These are phyloP conservation scores for Lepraria neglecta DNA, from an alignment of 495 filamentous ascomycete species.

Conservation along the genomic window DNA sequence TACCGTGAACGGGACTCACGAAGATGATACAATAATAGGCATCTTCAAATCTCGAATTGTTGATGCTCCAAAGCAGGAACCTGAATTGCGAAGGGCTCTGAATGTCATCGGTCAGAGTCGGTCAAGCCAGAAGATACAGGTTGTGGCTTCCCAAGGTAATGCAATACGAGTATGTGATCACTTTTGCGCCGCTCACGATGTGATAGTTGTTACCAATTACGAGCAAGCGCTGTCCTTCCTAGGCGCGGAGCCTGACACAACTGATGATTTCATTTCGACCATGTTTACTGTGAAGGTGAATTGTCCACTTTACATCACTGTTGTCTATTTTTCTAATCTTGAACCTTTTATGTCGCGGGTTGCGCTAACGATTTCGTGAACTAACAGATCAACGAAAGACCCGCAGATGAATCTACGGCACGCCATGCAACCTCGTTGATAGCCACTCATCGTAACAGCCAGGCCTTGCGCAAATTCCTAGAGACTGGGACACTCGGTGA, in stretches of 20 bases:
- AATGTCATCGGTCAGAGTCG: conserved; percentile 51
- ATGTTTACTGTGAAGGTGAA: conserved; percentile 53
- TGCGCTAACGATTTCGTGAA: not conserved
- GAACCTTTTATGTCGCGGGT: too few species aligned
- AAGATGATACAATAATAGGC: conserved; percentile 53
- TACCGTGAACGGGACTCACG: conserved; percentile 32
- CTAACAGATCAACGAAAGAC: conserved; percentile 39
- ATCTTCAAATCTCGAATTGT: conserved; percentile 49
- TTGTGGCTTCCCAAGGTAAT: conserved; percentile 51
- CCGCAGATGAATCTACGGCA: conserved; percentile 43
- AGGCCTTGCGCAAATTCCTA: conserved; percentile 48
- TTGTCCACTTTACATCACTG: too few species aligned
- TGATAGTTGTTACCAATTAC: conserved; percentile 49
- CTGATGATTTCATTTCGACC: conserved; percentile 55
- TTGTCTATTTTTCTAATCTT: too few species aligned
- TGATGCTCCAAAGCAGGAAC: conserved; percentile 41
- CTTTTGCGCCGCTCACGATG: conserved; percentile 2
- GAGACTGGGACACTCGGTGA: conserved; percentile 46
- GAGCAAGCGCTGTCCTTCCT: conserved; percentile 57
- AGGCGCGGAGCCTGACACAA: conserved; percentile 43
- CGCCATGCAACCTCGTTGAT: conserved; percentile 52
- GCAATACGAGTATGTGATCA: not conserved
- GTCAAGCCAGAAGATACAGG: conserved; percentile 47
- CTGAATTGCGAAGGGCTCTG: conserved; percentile 47
- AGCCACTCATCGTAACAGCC: conserved; percentile 49